phyloP scores from a whole-genome alignment of 148 eudicot genomes.

The Fagopyrum esculentum region DNA sequence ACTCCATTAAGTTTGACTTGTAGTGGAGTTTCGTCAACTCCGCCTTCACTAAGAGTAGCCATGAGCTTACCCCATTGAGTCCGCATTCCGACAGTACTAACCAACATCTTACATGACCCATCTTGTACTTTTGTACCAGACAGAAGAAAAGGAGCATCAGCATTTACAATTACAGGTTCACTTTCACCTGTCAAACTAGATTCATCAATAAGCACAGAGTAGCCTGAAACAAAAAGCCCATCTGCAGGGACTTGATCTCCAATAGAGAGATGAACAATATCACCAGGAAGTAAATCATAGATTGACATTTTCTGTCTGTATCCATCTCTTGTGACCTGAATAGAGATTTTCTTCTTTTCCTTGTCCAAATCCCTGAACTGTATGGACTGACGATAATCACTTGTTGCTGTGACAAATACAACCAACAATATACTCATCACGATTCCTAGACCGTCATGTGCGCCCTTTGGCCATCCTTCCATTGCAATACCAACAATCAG shows the following conservation, averaged over 20 bases:
- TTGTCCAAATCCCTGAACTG: constrained; percentile 89
- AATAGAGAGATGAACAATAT: constrained; percentile 82
- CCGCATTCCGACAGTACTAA: constrained; percentile 97
- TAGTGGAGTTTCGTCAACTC: constrained; percentile 91
- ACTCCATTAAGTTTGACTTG: constrained; percentile 97
- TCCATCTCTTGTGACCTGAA: constrained; percentile 87
- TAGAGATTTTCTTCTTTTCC: constrained; percentile 83
- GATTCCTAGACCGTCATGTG: constrained; percentile 95
- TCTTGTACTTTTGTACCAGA: constrained; percentile 98
- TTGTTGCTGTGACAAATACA: constrained; percentile 89
- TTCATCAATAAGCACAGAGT: constrained; percentile 78
- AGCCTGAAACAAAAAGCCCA: constrained; percentile 90
- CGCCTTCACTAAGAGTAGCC: constrained; percentile 98
- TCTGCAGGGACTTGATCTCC: constrained; percentile 99
- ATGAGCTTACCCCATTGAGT: constrained; percentile 96
- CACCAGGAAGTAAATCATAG: constrained; percentile 82
- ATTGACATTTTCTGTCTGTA: constrained; percentile 81
- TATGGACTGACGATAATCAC: constrained; percentile 88
- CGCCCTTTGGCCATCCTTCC: constrained; percentile 95
- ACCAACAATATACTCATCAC: constrained; percentile 84
- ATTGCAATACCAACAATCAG: constrained; percentile 79
- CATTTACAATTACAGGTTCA: constrained; percentile 72
- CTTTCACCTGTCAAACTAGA: constrained; percentile 97
- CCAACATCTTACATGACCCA: constrained; percentile 91
- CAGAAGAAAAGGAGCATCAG: constrained; percentile 70